Evolutionary conservation across 1,139 yeast species (phyloP).

Genomic region (Candida freyschussii): DNA sequence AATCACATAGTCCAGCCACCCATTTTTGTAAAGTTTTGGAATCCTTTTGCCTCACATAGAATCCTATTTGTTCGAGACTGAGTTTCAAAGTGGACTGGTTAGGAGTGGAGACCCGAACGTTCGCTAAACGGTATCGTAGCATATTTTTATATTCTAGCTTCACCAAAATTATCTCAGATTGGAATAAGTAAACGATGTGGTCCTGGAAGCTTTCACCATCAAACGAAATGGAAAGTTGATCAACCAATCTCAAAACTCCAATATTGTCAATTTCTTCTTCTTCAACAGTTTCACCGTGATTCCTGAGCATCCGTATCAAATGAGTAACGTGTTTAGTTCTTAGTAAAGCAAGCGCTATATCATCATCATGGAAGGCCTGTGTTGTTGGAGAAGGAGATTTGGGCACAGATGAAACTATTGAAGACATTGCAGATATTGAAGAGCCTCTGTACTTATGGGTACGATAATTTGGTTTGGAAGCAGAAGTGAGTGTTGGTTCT

Average conservation of each 20-base stretch:
- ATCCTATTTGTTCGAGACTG: conserved; percentile 7
- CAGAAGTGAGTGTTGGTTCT: conserved; percentile 1
- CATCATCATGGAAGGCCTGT: conserved; percentile 14
- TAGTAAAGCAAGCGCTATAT: conserved; percentile 17
- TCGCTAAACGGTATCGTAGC: conserved; percentile 7
- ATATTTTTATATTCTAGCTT: conserved; percentile 8
- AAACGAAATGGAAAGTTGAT: conserved; percentile 24
- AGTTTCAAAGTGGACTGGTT: conserved; percentile 19
- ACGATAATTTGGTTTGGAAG: conserved; percentile 1
- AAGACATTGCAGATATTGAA: conserved; percentile 33
- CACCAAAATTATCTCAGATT: conserved; percentile 15
- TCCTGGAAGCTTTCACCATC: conserved; percentile 21
- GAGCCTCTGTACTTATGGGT: conserved; percentile 32
- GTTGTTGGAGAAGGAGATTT: conserved; percentile 24
- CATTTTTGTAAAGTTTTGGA: conserved; percentile 32
- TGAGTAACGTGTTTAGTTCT: conserved; percentile 19
- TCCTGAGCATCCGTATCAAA: conserved; percentile 19
- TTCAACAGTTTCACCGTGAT: conserved; percentile 7
- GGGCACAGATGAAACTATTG: conserved; percentile 34
- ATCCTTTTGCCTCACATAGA: conserved; percentile 25
- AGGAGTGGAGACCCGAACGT: conserved; percentile 19
- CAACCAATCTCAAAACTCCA: conserved; percentile 33
- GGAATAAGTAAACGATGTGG: conserved; percentile 30
- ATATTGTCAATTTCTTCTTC: conserved; percentile 24
- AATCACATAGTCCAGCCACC: conserved; percentile 32